Evolutionary conservation across 495 filamentous ascomycete genomes (phyloP), one percentile per base, ranked within the genome.

Genomic region (Penicillium macrosclerotiorum): DNA sequence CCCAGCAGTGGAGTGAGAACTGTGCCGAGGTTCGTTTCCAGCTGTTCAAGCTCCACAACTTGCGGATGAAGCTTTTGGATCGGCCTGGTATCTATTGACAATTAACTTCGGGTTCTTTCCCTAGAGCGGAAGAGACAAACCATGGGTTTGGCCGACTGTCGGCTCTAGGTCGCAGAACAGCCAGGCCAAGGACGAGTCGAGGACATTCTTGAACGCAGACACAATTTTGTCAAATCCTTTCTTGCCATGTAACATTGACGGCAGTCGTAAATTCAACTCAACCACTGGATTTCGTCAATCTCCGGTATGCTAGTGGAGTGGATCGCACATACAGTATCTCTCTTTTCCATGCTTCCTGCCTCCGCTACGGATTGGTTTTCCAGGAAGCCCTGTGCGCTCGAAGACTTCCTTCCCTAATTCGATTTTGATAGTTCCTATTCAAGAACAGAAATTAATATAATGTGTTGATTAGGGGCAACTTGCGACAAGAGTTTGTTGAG

Each of bases 221-320:
- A 87, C 69, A 29, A 96, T 78, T 32, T 89, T 79, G 46, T 94
- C 85, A 49, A 96, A 96, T 0, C 85, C 88, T 54, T 93, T 94
- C 64, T 92, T 95, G 20, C 92, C 93, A 55, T 88, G 88, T 6
- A 89, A 59, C 88, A 96, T 96, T 8, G 84, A 87, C 0, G 86
- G 82, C 20, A 77, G 73, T 4, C 88, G 80, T 12, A 98, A 77
- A 41, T 97, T 84, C 26, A 90, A 71, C 58, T 95, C 83, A 35
- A 98, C 79, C 16, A 85, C 90, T 93, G 47, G n/a, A n/a, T n/a
- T n/a, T n/a, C n/a, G n/a, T n/a, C n/a, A n/a, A n/a, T n/a, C n/a
- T n/a, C n/a, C n/a, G n/a, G n/a, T n/a, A n/a, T n/a, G n/a, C n/a
- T n/a, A n/a, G n/a, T n/a, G n/a, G 26, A 23, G 27, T 4, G 22